Evolutionary conservation across 2,329 filamentous ascomycete species (phyloP), one percentile per base, ranked within the genome.

Genomic region (Aurifilum marmelostoma): DNA sequence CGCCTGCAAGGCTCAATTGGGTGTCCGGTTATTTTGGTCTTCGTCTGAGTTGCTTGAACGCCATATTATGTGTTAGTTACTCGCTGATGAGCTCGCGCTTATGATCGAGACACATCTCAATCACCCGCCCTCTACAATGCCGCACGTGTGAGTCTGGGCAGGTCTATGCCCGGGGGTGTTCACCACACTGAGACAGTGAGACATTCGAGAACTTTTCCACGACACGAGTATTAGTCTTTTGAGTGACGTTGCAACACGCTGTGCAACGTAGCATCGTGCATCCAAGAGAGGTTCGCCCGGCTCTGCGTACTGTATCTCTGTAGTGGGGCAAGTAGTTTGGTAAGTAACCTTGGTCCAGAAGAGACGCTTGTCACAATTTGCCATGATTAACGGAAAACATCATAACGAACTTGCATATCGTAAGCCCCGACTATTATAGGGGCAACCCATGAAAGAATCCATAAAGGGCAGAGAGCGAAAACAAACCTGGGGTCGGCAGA

Each of bases 121-220:
- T 7, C 50, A 27, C 50, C 50, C 24, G 7, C 5, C 24, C 12
- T 54, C 50, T 12, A 59, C 14, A 37, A 21, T 37, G 4, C 11
- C 21, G 6, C 56, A 59, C 29, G 29, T 59, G 56, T 29, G 56
- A 11, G 7, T 2, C 9, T 8, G 18, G 29, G 16, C 32, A n/a
- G 7, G n/a, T n/a, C 56, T 59, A 12, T 37, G 56, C 29, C 32
- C 18, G 29, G 27, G 37, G 1, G 18, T 8, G 1, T 11, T 39
- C 37, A 21, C 9, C 18, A 9, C 18, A 14, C 18, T 14, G 56
- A 21, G 56, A 16, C 56, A 37, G 21, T 21, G 16, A 62, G 29
- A 54, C 65, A 37, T 62, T 62, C 41, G 43, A 50, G n/a, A 67
- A 18, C 65, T 21, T 18, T 62, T 27, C 21, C 29, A 67, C 12